A percentile compares a stretch with the other conserved stretches of the same genome.
Conservation (phyloP, 2,329 filamentous ascomycete genomes). For the Trichoderma atroviride region DNA sequence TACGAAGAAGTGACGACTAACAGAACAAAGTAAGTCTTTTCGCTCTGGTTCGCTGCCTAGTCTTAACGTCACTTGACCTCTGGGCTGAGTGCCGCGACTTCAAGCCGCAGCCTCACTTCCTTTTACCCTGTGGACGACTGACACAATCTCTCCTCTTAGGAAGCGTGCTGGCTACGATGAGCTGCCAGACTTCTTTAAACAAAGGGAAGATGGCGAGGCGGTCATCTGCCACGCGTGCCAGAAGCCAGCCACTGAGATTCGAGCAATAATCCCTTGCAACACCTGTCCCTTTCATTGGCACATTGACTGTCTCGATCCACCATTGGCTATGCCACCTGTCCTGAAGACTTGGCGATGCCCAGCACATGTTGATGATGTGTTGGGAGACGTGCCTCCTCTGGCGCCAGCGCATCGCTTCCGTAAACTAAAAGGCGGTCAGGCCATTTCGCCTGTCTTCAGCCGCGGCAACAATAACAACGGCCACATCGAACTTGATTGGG, state of each 20-base stretch:
- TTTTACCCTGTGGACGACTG: not conserved
- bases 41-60: not conserved
- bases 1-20: conserved; percentile 70
- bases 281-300: conserved; percentile 84
- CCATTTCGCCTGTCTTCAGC: conserved; percentile 55
- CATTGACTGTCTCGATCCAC: conserved; percentile 86
- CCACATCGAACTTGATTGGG: conserved; percentile 67
- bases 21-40: conserved; percentile 65
- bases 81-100: not conserved
- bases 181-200: conserved; percentile 66
- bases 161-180: conserved; percentile 62
- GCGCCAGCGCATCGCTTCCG: conserved; percentile 64
- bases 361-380: conserved; percentile 77
- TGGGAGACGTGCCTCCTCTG: conserved; percentile 61
- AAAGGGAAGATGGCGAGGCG: conserved; percentile 73
- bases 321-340: conserved; percentile 75
- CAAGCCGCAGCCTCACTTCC: too few species aligned
- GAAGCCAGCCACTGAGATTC: conserved; percentile 59
- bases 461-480: conserved; percentile 74
- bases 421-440: conserved; percentile 58
- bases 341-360: conserved; percentile 86
- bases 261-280: conserved; percentile 84
- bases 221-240: conserved; percentile 80
- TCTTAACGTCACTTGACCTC: not conserved
- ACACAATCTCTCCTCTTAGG: conserved; percentile 37